phyloP scores from a whole-genome alignment of 202 grass and related monocot genomes.

The Schoenoplectus tabernaemontani region DNA sequence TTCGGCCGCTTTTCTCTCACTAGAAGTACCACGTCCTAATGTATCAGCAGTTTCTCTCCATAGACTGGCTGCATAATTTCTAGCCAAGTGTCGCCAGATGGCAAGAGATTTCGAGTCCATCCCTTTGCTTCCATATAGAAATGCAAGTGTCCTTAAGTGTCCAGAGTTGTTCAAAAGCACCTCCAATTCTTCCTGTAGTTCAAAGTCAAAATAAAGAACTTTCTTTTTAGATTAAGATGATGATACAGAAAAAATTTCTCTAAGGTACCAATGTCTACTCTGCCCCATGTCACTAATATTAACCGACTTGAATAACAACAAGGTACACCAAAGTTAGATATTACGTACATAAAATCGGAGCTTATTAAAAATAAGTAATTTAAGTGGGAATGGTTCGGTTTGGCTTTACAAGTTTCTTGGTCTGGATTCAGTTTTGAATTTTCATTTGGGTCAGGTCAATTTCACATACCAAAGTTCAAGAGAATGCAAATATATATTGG shows the following conservation, averaged over 20 bases:
- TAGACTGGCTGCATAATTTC: slow-evolving; percentile 62
- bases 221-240: neutral
- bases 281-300: neutral
- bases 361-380: neutral
- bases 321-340: neutral
- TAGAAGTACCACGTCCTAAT: slow-evolving; percentile 31
- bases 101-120: slow-evolving; percentile 73
- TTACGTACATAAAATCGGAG: neutral
- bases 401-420: neutral
- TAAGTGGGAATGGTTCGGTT: neutral
- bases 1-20: slow-evolving; percentile 52
- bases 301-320: neutral
- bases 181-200: slow-evolving; percentile 84
- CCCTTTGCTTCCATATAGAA: slow-evolving; percentile 90
- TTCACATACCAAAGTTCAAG: neutral
- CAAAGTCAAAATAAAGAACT: slow-evolving; percentile 3
- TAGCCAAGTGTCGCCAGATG: slow-evolving; percentile 73
- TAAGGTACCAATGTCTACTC: neutral
- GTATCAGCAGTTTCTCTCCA: slow-evolving; percentile 39
- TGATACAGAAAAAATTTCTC: neutral
- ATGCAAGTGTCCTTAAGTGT: slow-evolving; percentile 84
- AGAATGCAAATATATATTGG: slow-evolving; percentile 3
- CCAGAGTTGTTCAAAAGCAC: slow-evolving; percentile 76
- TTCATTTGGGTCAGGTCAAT: neutral
- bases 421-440: neutral